Percentiles rank a stretch among this genome's conserved stretches.
These are phyloP conservation scores for Argentina anserina DNA, from an alignment of 306 rosid genomes.

Conservation along the genomic window DNA sequence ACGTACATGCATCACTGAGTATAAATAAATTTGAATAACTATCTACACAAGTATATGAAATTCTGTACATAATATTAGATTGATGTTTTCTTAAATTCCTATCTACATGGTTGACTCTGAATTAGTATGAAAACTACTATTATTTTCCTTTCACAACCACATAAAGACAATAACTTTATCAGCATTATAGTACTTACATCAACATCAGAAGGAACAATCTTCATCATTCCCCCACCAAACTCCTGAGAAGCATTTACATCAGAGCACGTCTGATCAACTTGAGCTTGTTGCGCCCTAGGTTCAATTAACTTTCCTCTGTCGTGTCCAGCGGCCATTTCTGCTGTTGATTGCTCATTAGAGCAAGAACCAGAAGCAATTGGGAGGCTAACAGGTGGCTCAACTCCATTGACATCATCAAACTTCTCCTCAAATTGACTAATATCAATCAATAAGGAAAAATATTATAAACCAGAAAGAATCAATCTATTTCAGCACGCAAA, in stretches of 20 bases:
- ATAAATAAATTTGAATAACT: neutral
- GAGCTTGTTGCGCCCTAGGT: slow-evolving; percentile 52
- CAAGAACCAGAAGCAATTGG: slow-evolving; percentile 81
- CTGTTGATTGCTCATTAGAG: slow-evolving; percentile 54
- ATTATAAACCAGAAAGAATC: neutral
- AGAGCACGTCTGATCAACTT: slow-evolving; percentile 49
- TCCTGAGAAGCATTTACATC: slow-evolving; percentile 67
- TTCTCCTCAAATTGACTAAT: slow-evolving; percentile 95
- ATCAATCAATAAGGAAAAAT: slow-evolving; percentile 15
- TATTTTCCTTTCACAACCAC: neutral
- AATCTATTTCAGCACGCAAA: neutral
- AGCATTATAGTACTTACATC: slow-evolving; percentile 61
- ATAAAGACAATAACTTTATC: neutral
- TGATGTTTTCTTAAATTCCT: neutral
- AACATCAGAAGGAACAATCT: slow-evolving; percentile 88
- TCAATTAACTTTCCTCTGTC: slow-evolving; percentile 48
- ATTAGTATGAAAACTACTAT: no score
- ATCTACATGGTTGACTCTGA: neutral
- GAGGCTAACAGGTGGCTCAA: slow-evolving; percentile 55
- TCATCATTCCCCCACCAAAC: slow-evolving; percentile 87
- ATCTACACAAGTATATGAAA: neutral
- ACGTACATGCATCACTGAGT: neutral
- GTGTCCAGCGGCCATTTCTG: slow-evolving; percentile 52
- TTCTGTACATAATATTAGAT: no score
- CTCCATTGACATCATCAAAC: slow-evolving; percentile 72